Evolutionary conservation across 805 yeast species (phyloP), one percentile per base, ranked within the genome.

Genomic region (Candida rishiriensis): DNA sequence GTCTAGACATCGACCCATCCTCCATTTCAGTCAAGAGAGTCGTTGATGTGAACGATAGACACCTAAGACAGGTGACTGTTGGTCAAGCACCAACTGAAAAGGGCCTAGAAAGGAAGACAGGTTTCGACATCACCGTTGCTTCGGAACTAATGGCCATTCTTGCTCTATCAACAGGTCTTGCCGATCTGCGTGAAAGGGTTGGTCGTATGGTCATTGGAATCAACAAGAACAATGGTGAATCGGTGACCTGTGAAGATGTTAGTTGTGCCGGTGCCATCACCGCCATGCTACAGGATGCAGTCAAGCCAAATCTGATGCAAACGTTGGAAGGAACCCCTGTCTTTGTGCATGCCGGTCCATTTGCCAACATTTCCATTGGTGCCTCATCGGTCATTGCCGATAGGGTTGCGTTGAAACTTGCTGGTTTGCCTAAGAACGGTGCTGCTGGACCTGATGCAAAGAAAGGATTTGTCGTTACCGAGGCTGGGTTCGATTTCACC

Each of bases 251-350:
- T 61, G 91, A 85, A 67, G 95, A 85, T 60, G 77, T 85, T 54
- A 88, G 93, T 34, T 81, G 86, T 69, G 90, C 90, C 16, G 95
- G 95, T 63, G 91, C 95, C 26, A 75, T 85, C 63, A 81, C 91
- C 47, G 93, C 91, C 2, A 68, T 85, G 55, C 71, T 85, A 59
- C 85, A 83, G 64, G 95, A 85, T 63, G 88, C 91, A 14, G 78
- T 85, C 54, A 85, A 85, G 63, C 95, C 95, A 51, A 85, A 85
- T 58, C 71, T 85, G 61, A 85, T 85, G 95, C 95, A 85, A 71
- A 83, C 93, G 31, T 74, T 85, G 60, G 95, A 85, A 68, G 93
- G 93, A 54, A 84, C 93, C 18, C 95, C 95, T 21, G 95, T 85
- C 15, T 78, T 85, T 56, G 88, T 85, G 40, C 95, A 85, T 62